Evolutionary conservation across 208 protist species (phyloP).

Genomic region (Leishmania major): DNA sequence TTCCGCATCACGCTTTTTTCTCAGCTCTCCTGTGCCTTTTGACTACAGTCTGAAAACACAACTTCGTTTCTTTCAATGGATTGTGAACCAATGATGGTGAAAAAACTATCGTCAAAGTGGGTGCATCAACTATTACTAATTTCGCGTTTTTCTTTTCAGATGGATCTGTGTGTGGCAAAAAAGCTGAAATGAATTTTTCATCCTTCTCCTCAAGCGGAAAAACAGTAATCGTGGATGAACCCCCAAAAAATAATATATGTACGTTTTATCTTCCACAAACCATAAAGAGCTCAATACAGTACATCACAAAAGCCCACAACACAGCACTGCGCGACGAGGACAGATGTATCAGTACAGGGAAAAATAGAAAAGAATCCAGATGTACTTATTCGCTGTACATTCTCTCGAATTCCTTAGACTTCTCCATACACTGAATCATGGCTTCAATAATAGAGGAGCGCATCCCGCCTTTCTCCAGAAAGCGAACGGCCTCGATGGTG

Average conservation of each 20-base stretch:
- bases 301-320: neutral
- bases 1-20: no score
- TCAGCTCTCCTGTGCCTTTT: no score
- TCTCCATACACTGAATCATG: slow-evolving; percentile 88
- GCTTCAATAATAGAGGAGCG: slow-evolving; percentile 93
- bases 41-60: no score
- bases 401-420: slow-evolving; percentile 85
- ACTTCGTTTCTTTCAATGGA: no score
- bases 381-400: slow-evolving; percentile 27
- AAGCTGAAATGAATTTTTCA: no score
- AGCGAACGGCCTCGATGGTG: slow-evolving; percentile 95
- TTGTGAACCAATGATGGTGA: no score
- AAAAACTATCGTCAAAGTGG: no score
- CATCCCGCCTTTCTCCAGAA: slow-evolving; percentile 91
- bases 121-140: no score
- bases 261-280: neutral
- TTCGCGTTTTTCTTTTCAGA: no score
- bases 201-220: neutral
- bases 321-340: neutral
- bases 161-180: no score
- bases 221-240: slow-evolving; percentile 6
- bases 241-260: slow-evolving; percentile 2
- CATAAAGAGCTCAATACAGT: neutral
- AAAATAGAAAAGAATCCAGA: neutral
- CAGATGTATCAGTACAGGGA: neutral